These are phyloP conservation scores for Phanerochaete sordida DNA, from an alignment of 768 basidiomycete genomes.

Conservation along the genomic window DNA sequence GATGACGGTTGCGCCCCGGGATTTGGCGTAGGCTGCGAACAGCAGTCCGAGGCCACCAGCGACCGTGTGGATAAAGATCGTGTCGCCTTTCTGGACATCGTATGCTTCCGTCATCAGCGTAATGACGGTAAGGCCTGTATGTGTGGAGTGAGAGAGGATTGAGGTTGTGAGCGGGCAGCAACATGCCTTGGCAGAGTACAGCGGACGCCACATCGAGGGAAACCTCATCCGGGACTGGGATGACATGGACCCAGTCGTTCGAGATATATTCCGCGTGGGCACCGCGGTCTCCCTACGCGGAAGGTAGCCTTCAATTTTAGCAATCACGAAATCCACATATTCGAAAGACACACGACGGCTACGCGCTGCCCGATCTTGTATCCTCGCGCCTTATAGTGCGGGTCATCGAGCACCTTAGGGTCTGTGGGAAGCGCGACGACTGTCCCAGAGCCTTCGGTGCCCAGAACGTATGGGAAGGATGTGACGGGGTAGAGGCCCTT, in stretches of 20 bases:
- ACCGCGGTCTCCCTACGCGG: conserved; percentile 40
- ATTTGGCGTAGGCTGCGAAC: conserved; percentile 64
- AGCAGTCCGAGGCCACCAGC: conserved; percentile 85
- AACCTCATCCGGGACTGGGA: conserved; percentile 61
- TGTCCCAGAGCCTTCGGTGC: conserved; percentile 76
- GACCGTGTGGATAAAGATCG: conserved; percentile 83
- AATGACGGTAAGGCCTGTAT: conserved; percentile 61
- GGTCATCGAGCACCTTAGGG: conserved; percentile 50
- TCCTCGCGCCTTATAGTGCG: conserved; percentile 59
- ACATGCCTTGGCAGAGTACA: conserved; percentile 53
- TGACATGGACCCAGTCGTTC: conserved; percentile 56
- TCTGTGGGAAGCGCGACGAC: conserved; percentile 76
- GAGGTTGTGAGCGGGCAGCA: not conserved
- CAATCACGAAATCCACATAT: not conserved
- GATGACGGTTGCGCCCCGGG: conserved; percentile 85
- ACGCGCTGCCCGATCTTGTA: conserved; percentile 70
- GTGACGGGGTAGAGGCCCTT: conserved; percentile 60
- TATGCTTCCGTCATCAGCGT: conserved; percentile 84
- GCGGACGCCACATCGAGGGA: conserved; percentile 65
- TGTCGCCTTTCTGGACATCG: conserved; percentile 74
- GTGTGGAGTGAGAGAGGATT: not conserved
- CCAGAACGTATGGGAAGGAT: conserved; percentile 63
- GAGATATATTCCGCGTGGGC: conserved; percentile 72
- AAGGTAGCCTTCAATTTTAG: not conserved
- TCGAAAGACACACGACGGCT: conserved; percentile 47